Conservation (phyloP, 257 asterid species). For the Plantago major region DNA sequence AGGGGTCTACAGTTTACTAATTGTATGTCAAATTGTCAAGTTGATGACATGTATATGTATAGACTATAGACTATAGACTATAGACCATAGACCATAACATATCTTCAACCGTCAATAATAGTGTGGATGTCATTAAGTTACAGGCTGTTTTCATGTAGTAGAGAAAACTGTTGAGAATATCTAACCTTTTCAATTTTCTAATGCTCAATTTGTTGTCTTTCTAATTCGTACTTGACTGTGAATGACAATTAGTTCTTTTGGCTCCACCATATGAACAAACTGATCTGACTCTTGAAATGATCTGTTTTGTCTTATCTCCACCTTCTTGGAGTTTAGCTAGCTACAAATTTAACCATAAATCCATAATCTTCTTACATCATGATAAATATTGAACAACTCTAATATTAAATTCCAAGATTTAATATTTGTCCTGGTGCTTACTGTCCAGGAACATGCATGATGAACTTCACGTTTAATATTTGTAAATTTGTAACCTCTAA, state of each 20-base stretch:
- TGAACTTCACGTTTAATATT: too few relatives aligned
- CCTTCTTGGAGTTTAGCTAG: constrained; percentile 17
- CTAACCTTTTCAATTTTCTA: background rate
- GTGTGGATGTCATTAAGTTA: constrained; percentile 29
- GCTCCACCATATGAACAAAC: constrained; percentile 14
- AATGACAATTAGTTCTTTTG: constrained; percentile 31
- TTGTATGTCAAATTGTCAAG: background rate
- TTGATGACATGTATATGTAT: constrained; percentile 18
- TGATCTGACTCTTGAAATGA: constrained; percentile 13
- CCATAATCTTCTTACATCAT: constrained; percentile 23
- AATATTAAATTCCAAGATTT: background rate
- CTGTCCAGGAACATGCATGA: too few relatives aligned
- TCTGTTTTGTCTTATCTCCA: constrained; percentile 23
- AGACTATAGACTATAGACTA: background rate
- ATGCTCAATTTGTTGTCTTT: constrained; percentile 6
- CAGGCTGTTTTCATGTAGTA: constrained; percentile 33
- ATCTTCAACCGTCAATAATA: constrained; percentile 17
- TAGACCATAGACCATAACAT: background rate
- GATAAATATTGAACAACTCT: background rate
- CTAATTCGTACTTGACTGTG: background rate
- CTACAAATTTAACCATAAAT: background rate
- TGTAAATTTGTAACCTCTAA: too few relatives aligned
- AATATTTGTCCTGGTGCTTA: too few relatives aligned
- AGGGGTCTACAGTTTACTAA: too few relatives aligned
- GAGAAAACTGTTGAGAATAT: constrained; percentile 26